Base-by-base conservation (phyloP, 1,139 yeast genomes). In the Pichia sp. region DNA sequence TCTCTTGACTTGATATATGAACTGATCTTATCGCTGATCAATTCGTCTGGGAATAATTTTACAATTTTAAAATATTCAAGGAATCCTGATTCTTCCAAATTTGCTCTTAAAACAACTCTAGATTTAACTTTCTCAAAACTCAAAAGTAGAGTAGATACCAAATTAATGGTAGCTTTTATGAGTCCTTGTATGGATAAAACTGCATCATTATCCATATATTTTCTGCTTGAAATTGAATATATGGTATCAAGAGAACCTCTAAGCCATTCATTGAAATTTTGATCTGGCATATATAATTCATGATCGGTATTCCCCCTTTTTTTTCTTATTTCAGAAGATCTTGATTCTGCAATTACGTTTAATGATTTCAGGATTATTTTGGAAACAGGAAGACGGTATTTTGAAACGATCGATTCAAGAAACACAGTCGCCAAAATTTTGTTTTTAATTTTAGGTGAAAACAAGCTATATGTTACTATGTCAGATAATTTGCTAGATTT, bases 371-470 rank as follows among this genome's bases (percentile, higher is more conserved):
- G 48, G 10, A 57, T 45, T 4, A 41, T 33, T 28, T 42, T 42
- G 1, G 58, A 38, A 2, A 58, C 55, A 3, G 42, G 31, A n/a
- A 49, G 35, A 29, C 48, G 47, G 16, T 47, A 48, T 29, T 55
- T 52, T 1, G 55, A 55, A 26, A 57, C 44, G 4, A 28, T 33
- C 4, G 60, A 34, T 8, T 79, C 72, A 34, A 77, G 58, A 45
- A 92, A 76, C 52, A 90, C 97, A 1, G 94, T 85, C 1, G 90
- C 94, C 41, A 84, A 71, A 55, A 80, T 84, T 52, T 96, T 70
- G 0, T 97, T 87, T 3, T 81, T 66, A 33, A 90, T 66, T 46
- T 87, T 72, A 1, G 81, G 77, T n/a, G 80, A 72, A 36, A 72
- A 55, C 33, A 77, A 60, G 39, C 61, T 54, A 10, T 74, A 67